Conservation (phyloP, 306 rosid species). For the Hippophae rhamnoides region DNA sequence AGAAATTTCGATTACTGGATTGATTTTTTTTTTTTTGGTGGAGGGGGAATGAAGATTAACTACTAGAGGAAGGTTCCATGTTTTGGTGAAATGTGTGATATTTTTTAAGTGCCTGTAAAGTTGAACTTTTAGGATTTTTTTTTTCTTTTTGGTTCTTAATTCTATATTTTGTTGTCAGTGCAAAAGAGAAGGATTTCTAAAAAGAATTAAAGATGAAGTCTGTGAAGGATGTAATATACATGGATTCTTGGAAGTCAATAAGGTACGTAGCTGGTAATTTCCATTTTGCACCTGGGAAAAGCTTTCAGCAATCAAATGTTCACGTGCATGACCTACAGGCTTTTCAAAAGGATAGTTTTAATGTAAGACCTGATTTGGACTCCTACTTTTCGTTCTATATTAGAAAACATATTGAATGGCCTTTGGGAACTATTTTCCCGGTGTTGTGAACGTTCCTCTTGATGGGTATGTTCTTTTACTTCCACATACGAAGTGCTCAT, state of each 20-base stretch:
- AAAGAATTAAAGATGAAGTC: slow-evolving; percentile 89
- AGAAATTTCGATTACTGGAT: background rate
- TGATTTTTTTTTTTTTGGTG: background rate
- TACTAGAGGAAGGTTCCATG: too few species aligned
- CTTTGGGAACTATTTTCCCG: slow-evolving; percentile 85
- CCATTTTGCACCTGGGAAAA: slow-evolving; percentile 97
- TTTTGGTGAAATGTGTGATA: too few species aligned
- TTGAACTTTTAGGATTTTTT: background rate
- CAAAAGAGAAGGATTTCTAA: slow-evolving; percentile 97
- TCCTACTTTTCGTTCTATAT: slow-evolving; percentile 3
- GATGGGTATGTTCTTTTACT: slow-evolving; percentile 49
- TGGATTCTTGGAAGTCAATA: slow-evolving; percentile 92
- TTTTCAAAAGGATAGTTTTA: slow-evolving; percentile 91
- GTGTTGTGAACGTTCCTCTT: slow-evolving; percentile 89
- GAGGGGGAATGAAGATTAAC: too few species aligned
- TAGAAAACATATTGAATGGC: background rate
- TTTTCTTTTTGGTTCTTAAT: background rate
- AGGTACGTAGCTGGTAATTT: slow-evolving; percentile 98
- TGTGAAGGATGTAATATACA: slow-evolving; percentile 96
- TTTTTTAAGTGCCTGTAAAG: background rate
- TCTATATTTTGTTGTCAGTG: slow-evolving; percentile 42
- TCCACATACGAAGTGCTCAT: slow-evolving; percentile 11
- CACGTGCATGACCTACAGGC: slow-evolving; percentile 85
- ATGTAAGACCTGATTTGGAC: slow-evolving; percentile 48
- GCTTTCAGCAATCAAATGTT: slow-evolving; percentile 90